Evolutionary conservation across 371 early-diverging fungal genomes (phyloP).

Genomic region (Mucor ambiguus): DNA sequence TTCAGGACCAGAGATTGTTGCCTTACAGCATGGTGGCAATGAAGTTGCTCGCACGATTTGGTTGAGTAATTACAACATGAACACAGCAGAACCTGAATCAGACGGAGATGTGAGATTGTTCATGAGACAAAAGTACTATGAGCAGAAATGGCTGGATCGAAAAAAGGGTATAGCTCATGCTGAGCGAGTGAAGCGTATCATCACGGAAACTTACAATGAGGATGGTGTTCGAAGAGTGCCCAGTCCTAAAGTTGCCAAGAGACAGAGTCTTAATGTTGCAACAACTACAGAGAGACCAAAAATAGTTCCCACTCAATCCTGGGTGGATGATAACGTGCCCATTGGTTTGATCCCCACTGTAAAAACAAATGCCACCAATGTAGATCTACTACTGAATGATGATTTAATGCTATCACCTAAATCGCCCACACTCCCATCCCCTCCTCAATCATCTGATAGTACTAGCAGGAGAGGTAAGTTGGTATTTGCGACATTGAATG

Average conservation of each 20-base stretch:
- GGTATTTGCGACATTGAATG: neutral
- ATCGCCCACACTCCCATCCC: constrained; percentile 14
- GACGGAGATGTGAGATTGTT: constrained; percentile 45
- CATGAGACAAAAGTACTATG: constrained; percentile 53
- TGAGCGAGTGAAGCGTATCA: constrained; percentile 27
- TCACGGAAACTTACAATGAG: constrained; percentile 33
- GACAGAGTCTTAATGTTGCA: neutral
- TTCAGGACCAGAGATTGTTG: constrained; percentile 58
- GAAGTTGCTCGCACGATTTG: constrained; percentile 43
- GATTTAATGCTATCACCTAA: constrained; percentile 21
- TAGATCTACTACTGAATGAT: constrained; percentile 16
- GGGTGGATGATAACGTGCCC: constrained; percentile 34
- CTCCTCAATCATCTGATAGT: neutral
- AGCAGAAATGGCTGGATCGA: constrained; percentile 49
- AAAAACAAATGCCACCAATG: neutral
- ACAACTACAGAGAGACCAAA: constrained; percentile 2
- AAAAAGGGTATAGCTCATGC: constrained; percentile 27
- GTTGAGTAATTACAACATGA: constrained; percentile 31
- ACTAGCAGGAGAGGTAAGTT: neutral
- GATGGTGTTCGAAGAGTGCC: constrained; percentile 15
- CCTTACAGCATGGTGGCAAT: constrained; percentile 66
- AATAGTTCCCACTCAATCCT: constrained; percentile 16
- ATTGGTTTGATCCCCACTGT: constrained; percentile 26
- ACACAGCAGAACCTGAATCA: constrained; percentile 38
- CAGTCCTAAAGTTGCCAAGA: constrained; percentile 6